Base-by-base conservation (phyloP, 2,329 filamentous ascomycete genomes). In the Ophiostoma piceae region DNA sequence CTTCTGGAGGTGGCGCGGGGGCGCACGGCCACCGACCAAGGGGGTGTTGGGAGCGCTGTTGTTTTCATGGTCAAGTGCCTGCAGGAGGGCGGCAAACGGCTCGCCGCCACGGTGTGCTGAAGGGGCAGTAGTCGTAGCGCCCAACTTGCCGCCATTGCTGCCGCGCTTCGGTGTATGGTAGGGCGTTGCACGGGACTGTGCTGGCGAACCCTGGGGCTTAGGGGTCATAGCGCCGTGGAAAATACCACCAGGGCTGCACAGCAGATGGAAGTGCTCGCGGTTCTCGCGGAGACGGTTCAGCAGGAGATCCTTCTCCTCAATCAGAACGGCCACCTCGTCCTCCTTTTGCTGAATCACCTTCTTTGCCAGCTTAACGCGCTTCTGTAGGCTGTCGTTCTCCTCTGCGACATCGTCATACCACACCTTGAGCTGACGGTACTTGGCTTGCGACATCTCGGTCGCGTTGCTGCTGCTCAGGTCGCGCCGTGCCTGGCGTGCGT, bases 261-360 rank as follows among this genome's bases (percentile, higher is more conserved):
- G 86, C 76, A 86, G 85, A 71, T 92, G 91, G 75, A 96, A 88
- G 76, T 96, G 93, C 76, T 96, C 91, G 72, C 94, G 85, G 76
- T 97, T 97, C 77, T 96, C 92, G 60, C 91, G 88, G 73, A 98
- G 96, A 26, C 94, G 89, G 72, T 89, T 91, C 71, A 94, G 87
- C 67, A 97, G 83, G 77, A 92, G 85, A 54, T 88, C 84, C 69
- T 92, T 91, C 76, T 95, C 90, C 75, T 96, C 92, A 1, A 82
- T 79, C n/a, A 96, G 80, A 68, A 83, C 82, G 7, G 87, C 83
- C 22, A 90, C 86, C 75, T 92, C 89, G 73, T 91, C 90, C 71
- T 92, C 90, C 74, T 93, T 90, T 73, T 91, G 86, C 75, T 91
- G 87, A 68, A 96, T 92, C 32, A 94, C 79, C 75, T 88, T 90